Evolutionary conservation across 2,329 filamentous ascomycete species (phyloP).

Genomic region (Emergomyces pasteurianus): DNA sequence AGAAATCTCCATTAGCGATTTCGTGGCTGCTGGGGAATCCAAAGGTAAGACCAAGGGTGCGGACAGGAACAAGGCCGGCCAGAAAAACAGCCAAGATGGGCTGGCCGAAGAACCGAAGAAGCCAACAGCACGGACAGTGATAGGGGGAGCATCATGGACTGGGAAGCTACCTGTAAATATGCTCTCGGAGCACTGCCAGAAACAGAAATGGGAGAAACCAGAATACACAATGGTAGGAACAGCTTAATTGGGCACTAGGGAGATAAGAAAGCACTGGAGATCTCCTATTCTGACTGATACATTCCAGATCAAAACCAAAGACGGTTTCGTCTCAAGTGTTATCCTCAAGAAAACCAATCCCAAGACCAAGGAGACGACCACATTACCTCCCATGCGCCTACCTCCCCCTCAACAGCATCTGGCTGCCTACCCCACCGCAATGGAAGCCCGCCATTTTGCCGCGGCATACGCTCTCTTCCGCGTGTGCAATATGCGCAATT

Average conservation of each 20-base stretch:
- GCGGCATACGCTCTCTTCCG: slow-evolving; percentile 85
- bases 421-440: slow-evolving; percentile 61
- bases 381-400: slow-evolving; percentile 69
- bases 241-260: neutral
- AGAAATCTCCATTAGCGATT: slow-evolving; percentile 13
- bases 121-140: slow-evolving; percentile 59
- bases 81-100: slow-evolving; percentile 18
- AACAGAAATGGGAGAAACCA: slow-evolving; percentile 88
- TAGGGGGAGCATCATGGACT: slow-evolving; percentile 93
- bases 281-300: slow-evolving; percentile 7
- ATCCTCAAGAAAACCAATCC: slow-evolving; percentile 60
- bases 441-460: slow-evolving; percentile 88
- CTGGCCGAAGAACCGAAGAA: slow-evolving; percentile 41
- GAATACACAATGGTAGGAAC: slow-evolving; percentile 67
- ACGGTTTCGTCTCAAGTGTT: slow-evolving; percentile 69
- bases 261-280: neutral
- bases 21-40: slow-evolving; percentile 9
- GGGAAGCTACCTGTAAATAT: slow-evolving; percentile 92
- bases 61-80: slow-evolving; percentile 16
- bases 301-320: slow-evolving; percentile 50
- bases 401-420: slow-evolving; percentile 65
- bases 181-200: slow-evolving; percentile 87
- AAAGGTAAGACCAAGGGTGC: slow-evolving; percentile 21
- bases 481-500: slow-evolving; percentile 89
- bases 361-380: slow-evolving; percentile 69